Base-by-base conservation (phyloP, 768 basidiomycete genomes). In the Pisolithus marmoratus region DNA sequence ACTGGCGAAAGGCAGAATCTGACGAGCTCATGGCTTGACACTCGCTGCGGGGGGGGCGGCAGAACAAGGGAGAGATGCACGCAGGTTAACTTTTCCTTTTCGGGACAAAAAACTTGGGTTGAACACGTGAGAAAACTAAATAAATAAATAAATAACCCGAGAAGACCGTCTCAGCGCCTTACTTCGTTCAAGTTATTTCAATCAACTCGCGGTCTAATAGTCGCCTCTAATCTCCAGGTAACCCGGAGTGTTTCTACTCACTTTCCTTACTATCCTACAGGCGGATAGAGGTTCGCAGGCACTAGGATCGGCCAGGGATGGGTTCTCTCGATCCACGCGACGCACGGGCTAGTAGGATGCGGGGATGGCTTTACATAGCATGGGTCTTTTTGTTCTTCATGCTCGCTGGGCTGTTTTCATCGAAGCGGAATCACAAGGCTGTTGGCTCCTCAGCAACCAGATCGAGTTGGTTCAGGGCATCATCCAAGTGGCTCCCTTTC, bases 331-430 rank as follows among this genome's bases (percentile, higher is more conserved):
- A 60, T 26, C 47, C 55, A 40, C 49, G 54, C 31, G 50, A 50
- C 38, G 7, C 44, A 9, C 29, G 34, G 22, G 7, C 11, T 17
- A 37, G 22, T 26, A 52, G 44, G 34, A 51, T 54, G 5, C 67
- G 68, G 22, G 70, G 69, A 48, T 74, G 73, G 64, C 57, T 75
- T 45, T 76, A 80, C 58, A 46, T 79, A 5, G 60, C 58, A 23
- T 69, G 63, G 55, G 66, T 76, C 19, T 67, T 79, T 50, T 20
- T 80, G 22, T 55, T 76, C 50, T 82, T 82, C 57, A 71, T 79
- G 70, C 71, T 76, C 19, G 70, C 75, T 0, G 81, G 81, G 15
- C 70, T 79, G 52, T 72, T 73, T 50, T 67, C 70, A 9, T 73
- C 75, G 7, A 68, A 66, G n/a, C 62, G 62, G 44, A 58, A 63